Conservation (phyloP, 164 flowering plant species). For the Saururus chinensis region DNA sequence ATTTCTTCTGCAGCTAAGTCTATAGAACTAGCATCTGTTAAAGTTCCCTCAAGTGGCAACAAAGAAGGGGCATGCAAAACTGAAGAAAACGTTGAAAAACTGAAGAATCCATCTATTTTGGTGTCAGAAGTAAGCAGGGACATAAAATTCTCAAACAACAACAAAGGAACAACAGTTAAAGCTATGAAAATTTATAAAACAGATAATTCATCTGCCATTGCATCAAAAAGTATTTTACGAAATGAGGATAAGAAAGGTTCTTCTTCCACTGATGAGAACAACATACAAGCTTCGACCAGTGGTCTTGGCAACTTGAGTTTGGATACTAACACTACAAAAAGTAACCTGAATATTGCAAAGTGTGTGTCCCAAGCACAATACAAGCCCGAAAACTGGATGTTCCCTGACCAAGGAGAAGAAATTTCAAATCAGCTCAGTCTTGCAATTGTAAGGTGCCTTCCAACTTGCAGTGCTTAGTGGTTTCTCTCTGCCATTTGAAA, state of each 20-base stretch:
- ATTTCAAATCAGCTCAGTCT: constrained; percentile 61
- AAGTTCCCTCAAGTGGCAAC: constrained; percentile 13
- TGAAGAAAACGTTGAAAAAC: background rate
- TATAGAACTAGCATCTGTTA: constrained; percentile 14
- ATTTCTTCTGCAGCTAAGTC: constrained; percentile 16
- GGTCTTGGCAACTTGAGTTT: constrained; percentile 23
- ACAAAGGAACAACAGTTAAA: constrained; percentile 8
- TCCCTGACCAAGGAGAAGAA: constrained; percentile 41
- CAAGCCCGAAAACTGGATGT: constrained; percentile 79
- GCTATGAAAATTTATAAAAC: constrained; percentile 8
- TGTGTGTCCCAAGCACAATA: constrained; percentile 23
- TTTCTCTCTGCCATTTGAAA: no score
- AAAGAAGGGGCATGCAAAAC: background rate
- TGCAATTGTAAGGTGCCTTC: constrained; percentile 62
- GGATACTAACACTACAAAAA: constrained; percentile 12
- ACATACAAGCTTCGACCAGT: constrained; percentile 19
- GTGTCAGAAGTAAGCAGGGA: constrained; percentile 5
- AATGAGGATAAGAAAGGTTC: constrained; percentile 14
- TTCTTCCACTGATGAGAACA: constrained; percentile 18
- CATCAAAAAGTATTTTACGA: constrained; percentile 15
- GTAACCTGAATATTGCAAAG: constrained; percentile 9
- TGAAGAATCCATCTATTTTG: constrained; percentile 18
- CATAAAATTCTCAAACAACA: constrained; percentile 3
- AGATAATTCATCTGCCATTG: constrained; percentile 17
- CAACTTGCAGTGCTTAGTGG: no score